Conservation (phyloP, 805 yeast species). For the Wickerhamomyces chaumierensis region DNA sequence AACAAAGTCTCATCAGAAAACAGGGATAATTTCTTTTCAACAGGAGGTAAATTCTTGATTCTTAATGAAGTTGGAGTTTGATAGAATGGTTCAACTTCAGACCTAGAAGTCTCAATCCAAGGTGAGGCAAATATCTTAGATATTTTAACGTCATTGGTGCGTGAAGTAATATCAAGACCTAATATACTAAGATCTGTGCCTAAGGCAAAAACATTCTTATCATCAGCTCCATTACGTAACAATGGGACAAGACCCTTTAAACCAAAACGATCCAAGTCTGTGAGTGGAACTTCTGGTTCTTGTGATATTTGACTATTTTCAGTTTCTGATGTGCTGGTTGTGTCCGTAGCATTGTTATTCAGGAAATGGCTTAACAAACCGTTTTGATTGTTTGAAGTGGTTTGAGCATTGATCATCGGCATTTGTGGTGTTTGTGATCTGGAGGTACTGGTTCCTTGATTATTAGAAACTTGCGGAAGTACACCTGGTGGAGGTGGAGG, state of each 20-base stretch:
- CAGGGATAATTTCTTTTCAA: slow-evolving; percentile 36
- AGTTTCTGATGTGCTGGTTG: neutral
- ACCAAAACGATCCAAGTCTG: slow-evolving; percentile 55
- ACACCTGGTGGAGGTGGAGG: neutral
- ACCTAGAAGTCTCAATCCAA: slow-evolving; percentile 86
- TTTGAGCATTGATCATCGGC: no score
- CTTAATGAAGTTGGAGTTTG: slow-evolving; percentile 39
- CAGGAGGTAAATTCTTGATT: slow-evolving; percentile 4
- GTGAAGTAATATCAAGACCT: slow-evolving; percentile 47
- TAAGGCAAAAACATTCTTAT: slow-evolving; percentile 53
- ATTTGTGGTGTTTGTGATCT: neutral
- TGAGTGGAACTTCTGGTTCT: slow-evolving; percentile 12
- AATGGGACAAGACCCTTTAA: slow-evolving; percentile 51
- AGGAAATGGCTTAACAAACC: neutral
- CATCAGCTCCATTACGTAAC: slow-evolving; percentile 50
- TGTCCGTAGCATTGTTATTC: neutral
- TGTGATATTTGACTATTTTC: neutral
- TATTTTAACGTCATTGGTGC: slow-evolving; percentile 26
- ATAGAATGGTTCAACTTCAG: slow-evolving; percentile 82
- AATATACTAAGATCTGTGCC: slow-evolving; percentile 65
- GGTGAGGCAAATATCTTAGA: slow-evolving; percentile 75
- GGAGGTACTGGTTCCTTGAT: neutral
- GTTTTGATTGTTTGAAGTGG: neutral
- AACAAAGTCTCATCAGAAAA: slow-evolving; percentile 89
- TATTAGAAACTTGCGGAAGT: neutral